phyloP scores from a whole-genome alignment of 352 stramenopile species.

The Phytophthora fragariaefolia region DNA sequence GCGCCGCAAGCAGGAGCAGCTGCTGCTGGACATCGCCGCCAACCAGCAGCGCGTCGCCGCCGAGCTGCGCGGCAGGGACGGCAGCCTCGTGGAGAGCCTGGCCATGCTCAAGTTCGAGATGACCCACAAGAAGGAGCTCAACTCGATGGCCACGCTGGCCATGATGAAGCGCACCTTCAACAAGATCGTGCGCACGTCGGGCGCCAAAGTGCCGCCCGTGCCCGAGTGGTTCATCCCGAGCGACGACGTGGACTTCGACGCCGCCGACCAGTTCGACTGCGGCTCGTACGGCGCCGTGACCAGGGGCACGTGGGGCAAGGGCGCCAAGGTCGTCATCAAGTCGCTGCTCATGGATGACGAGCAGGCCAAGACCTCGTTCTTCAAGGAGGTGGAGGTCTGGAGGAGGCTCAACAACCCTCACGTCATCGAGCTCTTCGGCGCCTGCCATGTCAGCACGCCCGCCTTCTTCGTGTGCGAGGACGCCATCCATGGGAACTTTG shows the following conservation, averaged over 20 bases:
- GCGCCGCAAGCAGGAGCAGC: conserved; percentile 31
- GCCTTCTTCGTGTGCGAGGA: conserved; percentile 51
- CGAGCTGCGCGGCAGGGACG: conserved; percentile 26
- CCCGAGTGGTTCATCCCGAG: conserved; percentile 36
- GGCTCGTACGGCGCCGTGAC: conserved; percentile 22
- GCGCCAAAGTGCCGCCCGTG: conserved; percentile 27
- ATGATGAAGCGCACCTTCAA: conserved; percentile 35
- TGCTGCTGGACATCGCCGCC: conserved; percentile 26
- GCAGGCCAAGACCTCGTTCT: conserved; percentile 36
- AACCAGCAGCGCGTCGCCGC: conserved; percentile 21
- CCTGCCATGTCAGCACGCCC: conserved; percentile 51
- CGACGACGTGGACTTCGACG: conserved; percentile 37
- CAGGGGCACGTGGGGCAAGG: conserved; percentile 31
- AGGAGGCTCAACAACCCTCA: conserved; percentile 42
- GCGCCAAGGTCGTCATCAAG: conserved; percentile 48
- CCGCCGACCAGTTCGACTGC: conserved; percentile 24
- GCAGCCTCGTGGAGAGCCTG: conserved; percentile 30
- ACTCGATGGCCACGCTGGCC: conserved; percentile 15
- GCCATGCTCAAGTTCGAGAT: conserved; percentile 42
- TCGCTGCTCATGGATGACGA: conserved; percentile 39
- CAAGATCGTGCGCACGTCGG: conserved; percentile 29
- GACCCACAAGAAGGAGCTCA: conserved; percentile 25
- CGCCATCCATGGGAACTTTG: conserved; percentile 34
- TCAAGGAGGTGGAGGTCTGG: conserved; percentile 53
- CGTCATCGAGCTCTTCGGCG: conserved; percentile 52